phyloP scores from a whole-genome alignment of 2,329 filamentous ascomycete genomes.

The Colletotrichum falcatum region DNA sequence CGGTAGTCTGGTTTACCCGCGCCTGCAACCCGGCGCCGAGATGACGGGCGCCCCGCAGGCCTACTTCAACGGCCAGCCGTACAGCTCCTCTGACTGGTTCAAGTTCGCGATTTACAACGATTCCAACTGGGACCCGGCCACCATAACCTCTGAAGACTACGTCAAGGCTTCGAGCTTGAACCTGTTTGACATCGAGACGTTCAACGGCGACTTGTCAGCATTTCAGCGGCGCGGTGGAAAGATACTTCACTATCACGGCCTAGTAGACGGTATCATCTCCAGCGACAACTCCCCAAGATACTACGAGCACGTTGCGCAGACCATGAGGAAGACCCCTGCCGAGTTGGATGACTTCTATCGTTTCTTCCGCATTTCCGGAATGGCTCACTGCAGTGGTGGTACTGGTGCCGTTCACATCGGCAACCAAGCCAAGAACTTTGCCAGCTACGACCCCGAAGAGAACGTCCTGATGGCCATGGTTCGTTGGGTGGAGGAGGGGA shows the following conservation, averaged over 20 bases:
- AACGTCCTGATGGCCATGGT: constrained; percentile 61
- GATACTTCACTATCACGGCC: constrained; percentile 61
- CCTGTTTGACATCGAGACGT: constrained; percentile 54
- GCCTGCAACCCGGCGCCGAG: constrained; percentile 61
- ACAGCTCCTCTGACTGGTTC: constrained; percentile 48
- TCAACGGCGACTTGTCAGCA: constrained; percentile 52
- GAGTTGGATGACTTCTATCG: constrained; percentile 60
- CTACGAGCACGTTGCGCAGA: constrained; percentile 60
- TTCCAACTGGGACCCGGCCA: constrained; percentile 50
- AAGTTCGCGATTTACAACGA: constrained; percentile 57
- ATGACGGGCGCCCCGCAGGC: constrained; percentile 56
- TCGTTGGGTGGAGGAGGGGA: constrained; percentile 57
- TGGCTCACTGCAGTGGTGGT: constrained; percentile 63
- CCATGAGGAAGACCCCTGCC: constrained; percentile 51
- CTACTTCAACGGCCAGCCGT: constrained; percentile 52
- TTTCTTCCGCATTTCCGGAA: constrained; percentile 64
- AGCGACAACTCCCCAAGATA: constrained; percentile 59
- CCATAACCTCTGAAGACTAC: constrained; percentile 52
- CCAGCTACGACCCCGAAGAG: constrained; percentile 50
- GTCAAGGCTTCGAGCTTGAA: constrained; percentile 47
- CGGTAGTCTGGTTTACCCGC: constrained; percentile 54
- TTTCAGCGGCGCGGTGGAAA: constrained; percentile 57
- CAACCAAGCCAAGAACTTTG: constrained; percentile 42
- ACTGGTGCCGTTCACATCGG: constrained; percentile 52
- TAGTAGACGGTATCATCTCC: constrained; percentile 56